These are phyloP conservation scores for Penicillium sp. DNA, from an alignment of 2,329 filamentous ascomycete species.

Conservation along the genomic window DNA sequence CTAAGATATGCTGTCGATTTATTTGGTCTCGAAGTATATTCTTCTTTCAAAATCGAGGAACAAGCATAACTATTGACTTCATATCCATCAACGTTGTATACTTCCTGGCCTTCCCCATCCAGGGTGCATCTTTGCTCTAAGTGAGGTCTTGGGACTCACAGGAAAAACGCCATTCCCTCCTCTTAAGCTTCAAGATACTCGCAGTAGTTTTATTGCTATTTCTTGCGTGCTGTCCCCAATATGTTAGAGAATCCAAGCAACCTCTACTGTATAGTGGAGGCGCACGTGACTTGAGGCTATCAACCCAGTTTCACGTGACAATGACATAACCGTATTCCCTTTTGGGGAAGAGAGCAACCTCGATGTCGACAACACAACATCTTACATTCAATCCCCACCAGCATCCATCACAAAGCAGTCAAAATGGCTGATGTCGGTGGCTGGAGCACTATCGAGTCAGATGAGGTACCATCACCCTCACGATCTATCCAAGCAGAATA, in stretches of 20 bases:
- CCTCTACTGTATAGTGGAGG: neutral
- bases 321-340: constrained; percentile 14
- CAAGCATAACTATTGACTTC: neutral
- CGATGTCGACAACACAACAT: constrained; percentile 1
- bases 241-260: neutral
- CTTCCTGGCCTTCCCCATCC: neutral
- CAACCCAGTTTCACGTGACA: constrained; percentile 3
- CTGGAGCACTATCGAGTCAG: constrained; percentile 97
- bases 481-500: constrained; percentile 1
- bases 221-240: neutral
- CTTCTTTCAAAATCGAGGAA: neutral
- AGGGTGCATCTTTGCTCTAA: neutral
- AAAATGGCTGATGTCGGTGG: constrained; percentile 61
- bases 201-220: neutral
- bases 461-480: constrained; percentile 66
- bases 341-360: constrained; percentile 8
- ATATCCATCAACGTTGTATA: neutral
- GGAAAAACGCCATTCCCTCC: no score
- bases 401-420: constrained; percentile 41
- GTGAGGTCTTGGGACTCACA: neutral
- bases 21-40: rapidly evolving
- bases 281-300: neutral
- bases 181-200: neutral
- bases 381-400: neutral
- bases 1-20: no score